phyloP scores from a whole-genome alignment of 2,329 filamentous ascomycete species.

The Fusarium bulbicola region DNA sequence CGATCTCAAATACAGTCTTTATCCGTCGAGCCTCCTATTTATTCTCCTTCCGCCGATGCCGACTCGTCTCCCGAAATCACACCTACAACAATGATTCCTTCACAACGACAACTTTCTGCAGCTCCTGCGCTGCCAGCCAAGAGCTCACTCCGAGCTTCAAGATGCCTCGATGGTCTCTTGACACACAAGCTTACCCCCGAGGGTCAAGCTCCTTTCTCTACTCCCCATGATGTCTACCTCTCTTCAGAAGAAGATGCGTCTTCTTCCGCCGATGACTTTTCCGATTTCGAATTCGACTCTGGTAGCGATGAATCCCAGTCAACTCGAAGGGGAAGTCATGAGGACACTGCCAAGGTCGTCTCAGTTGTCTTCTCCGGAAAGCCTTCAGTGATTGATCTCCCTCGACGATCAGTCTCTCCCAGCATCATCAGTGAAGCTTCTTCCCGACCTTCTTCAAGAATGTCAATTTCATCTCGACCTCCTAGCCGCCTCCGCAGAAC shows the following conservation, averaged over 20 bases:
- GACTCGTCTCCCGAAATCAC: slow-evolving; percentile 35
- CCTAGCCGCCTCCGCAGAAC: slow-evolving; percentile 43
- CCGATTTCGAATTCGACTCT: slow-evolving; percentile 62
- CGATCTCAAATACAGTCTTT: slow-evolving; percentile 41
- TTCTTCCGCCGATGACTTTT: slow-evolving; percentile 68
- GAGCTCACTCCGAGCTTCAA: slow-evolving; percentile 60
- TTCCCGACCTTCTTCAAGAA: slow-evolving; percentile 39
- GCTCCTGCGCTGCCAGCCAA: slow-evolving; percentile 60
- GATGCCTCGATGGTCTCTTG: slow-evolving; percentile 47
- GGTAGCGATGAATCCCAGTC: slow-evolving; percentile 48
- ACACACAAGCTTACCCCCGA: slow-evolving; percentile 45
- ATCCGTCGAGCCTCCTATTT: slow-evolving; percentile 40
- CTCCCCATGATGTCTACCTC: slow-evolving; percentile 69
- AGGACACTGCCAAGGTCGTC: slow-evolving; percentile 67
- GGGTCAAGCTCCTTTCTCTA: slow-evolving; percentile 44
- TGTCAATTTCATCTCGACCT: slow-evolving; percentile 29
- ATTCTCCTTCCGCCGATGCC: slow-evolving; percentile 38
- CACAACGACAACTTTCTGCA: slow-evolving; percentile 36
- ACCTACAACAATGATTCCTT: slow-evolving; percentile 44
- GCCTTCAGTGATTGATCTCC: slow-evolving; percentile 65
- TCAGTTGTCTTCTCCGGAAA: slow-evolving; percentile 69
- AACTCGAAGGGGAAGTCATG: slow-evolving; percentile 54
- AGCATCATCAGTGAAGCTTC: slow-evolving; percentile 45
- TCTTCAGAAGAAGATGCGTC: slow-evolving; percentile 74
- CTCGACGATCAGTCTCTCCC: slow-evolving; percentile 56